These are phyloP conservation scores for Boletus vinaceobasis DNA, from an alignment of 768 basidiomycete genomes.

Conservation along the genomic window DNA sequence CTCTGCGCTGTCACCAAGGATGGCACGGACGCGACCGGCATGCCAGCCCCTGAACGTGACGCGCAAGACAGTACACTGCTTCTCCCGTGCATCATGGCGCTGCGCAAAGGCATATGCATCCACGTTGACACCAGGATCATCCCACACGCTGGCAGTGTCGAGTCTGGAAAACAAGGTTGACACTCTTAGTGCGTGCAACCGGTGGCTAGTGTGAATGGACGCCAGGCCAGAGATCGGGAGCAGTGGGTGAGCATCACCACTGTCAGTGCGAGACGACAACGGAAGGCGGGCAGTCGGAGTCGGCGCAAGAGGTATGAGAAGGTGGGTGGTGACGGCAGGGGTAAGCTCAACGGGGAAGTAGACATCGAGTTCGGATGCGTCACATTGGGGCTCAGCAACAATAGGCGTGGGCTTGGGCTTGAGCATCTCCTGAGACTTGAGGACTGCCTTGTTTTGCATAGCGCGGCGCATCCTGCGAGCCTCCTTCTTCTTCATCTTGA, in stretches of 20 bases:
- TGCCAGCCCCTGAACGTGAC: slow-evolving; percentile 77
- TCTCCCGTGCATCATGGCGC: slow-evolving; percentile 32
- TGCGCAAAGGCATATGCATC: slow-evolving; percentile 60
- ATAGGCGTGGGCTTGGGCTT: slow-evolving; percentile 18
- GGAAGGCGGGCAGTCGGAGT: slow-evolving; percentile 68
- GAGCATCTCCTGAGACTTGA: slow-evolving; percentile 29
- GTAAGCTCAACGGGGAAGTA: slow-evolving; percentile 51
- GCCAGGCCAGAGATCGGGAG: slow-evolving; percentile 55
- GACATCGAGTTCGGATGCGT: slow-evolving; percentile 48
- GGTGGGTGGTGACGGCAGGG: slow-evolving; percentile 54
- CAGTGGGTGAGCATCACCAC: slow-evolving; percentile 30
- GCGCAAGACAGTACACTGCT: slow-evolving; percentile 62
- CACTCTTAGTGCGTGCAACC: slow-evolving; percentile 59
- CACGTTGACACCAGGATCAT: slow-evolving; percentile 44
- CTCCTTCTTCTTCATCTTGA: slow-evolving; percentile 48
- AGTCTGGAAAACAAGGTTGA: slow-evolving; percentile 67
- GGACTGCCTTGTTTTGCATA: slow-evolving; percentile 15
- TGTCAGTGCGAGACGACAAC: slow-evolving; percentile 33
- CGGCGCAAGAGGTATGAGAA: slow-evolving; percentile 75
- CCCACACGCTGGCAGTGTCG: slow-evolving; percentile 68
- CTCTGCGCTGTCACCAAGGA: slow-evolving; percentile 67
- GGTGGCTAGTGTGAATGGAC: slow-evolving; percentile 49
- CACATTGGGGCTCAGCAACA: slow-evolving; percentile 3
- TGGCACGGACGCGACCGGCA: slow-evolving; percentile 55
- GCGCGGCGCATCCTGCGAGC: slow-evolving; percentile 23